Evolutionary conservation across 2,329 filamentous ascomycete species (phyloP).

Genomic region (Diaporthe sp.): DNA sequence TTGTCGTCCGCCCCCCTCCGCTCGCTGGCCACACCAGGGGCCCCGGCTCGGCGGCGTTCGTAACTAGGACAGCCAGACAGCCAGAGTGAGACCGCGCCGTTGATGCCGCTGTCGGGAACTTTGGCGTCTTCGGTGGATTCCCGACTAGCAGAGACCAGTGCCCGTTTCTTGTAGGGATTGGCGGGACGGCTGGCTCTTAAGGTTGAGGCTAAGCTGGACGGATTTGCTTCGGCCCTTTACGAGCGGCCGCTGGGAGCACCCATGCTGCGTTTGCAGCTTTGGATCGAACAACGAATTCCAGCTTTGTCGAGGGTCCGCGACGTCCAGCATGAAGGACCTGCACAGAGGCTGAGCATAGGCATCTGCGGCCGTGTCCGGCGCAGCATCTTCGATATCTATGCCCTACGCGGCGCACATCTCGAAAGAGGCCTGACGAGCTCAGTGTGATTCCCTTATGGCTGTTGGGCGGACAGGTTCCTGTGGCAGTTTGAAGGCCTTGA

Average conservation of each 20-base stretch:
- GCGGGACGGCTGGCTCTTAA: slow-evolving; percentile 22
- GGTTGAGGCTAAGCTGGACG: slow-evolving; percentile 31
- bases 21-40: slow-evolving; percentile 6
- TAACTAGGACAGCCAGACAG: background rate
- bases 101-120: slow-evolving; percentile 18
- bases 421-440: background rate
- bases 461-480: background rate
- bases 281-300: background rate
- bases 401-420: background rate
- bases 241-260: slow-evolving; percentile 30
- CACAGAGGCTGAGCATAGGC: slow-evolving; percentile 9
- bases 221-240: slow-evolving; percentile 31
- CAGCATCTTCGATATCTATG: background rate
- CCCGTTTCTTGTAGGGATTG: slow-evolving; percentile 20
- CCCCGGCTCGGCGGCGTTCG: slow-evolving; percentile 19
- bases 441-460: background rate
- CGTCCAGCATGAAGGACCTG: background rate
- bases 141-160: slow-evolving; percentile 14
- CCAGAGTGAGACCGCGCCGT: slow-evolving; percentile 10
- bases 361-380: background rate
- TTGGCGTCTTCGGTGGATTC: slow-evolving; percentile 22
- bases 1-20: background rate
- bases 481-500: background rate
- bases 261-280: slow-evolving; percentile 8
- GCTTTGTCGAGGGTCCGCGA: background rate